phyloP scores from a whole-genome alignment of 306 rosid genomes.

The Inga oerstediana region DNA sequence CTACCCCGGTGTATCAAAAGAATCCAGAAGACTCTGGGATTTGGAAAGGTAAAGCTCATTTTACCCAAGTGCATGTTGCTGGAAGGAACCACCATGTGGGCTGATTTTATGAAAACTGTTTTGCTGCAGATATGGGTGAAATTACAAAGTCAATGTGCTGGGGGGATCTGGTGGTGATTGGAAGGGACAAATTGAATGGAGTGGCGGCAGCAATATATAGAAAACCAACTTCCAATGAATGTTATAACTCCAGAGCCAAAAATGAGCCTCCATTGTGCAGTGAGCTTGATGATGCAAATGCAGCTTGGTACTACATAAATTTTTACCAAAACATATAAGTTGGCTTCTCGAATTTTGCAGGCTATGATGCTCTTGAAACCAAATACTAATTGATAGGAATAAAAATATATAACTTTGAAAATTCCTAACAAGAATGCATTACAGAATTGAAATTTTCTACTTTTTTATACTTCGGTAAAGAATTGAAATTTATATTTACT shows the following conservation, averaged over 20 bases:
- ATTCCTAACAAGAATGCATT: constrained; percentile 6
- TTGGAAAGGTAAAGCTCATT: constrained; percentile 67
- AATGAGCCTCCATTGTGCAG: constrained; percentile 75
- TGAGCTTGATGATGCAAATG: constrained; percentile 72
- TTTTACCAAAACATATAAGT: not conserved
- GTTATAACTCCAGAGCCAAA: constrained; percentile 53
- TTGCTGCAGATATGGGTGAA: constrained; percentile 64
- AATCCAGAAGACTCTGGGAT: constrained; percentile 69
- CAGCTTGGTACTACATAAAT: constrained; percentile 57
- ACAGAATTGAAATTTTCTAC: not conserved
- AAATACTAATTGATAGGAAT: not conserved
- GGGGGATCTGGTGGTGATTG: constrained; percentile 60
- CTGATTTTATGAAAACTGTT: constrained; percentile 25
- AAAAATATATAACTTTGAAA: not conserved
- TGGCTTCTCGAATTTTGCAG: not conserved
- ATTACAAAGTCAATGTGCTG: constrained; percentile 78
- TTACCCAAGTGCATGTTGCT: constrained; percentile 13
- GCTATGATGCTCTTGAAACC: not conserved
- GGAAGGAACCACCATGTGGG: not conserved
- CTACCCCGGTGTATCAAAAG: constrained; percentile 87
- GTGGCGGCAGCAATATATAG: constrained; percentile 81
- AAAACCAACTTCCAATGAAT: constrained; percentile 80
- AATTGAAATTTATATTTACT: not conserved
- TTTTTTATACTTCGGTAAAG: too few relatives aligned
- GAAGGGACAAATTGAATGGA: constrained; percentile 63